Base-by-base conservation (phyloP, 2,329 filamentous ascomycete genomes). In the Talaromyces sp. region DNA sequence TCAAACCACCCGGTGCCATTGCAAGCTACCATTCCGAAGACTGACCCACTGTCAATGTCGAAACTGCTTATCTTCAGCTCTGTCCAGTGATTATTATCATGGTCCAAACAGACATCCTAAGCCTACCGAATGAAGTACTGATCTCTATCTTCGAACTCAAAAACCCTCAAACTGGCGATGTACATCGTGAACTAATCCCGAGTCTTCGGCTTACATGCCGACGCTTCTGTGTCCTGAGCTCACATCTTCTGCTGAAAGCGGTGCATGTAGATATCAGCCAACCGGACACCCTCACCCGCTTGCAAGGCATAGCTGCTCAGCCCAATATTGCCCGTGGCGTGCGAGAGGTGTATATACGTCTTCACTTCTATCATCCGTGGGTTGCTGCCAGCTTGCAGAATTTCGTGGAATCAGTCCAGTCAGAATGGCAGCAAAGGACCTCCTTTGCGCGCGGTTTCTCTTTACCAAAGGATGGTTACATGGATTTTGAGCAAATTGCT, bases 151-250 rank as follows among this genome's bases (percentile, higher is more conserved):
- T 39, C n/a, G 36, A 39, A 15, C 11, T 39, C n/a, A 17, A 15
- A 13, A 13, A 39, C 36, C 36, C 11, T 5, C 36, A 39, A 39
- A 37, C 31, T 37, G 3, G 19, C n/a, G 33, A 51, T 17, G 17
- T 15, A 19, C 10, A 17, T 11, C 13, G 56, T 28, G 37, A 53
- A 17, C 25, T 22, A 45, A 50, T 57, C 57, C 53, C 59, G 37
- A 56, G 36, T 37, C 22, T 48, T 50, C 57, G 48, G 11, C 48
- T 51, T 8, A 51, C 48, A 33, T 51, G 48, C 35, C 25, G 17
- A 21, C 48, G 17, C 48, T 51, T 51, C 17, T 35, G 35, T 17
- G 48, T 11, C 13, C 17, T 51, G 10, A 51, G 48, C 9, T 51
- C 48, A 9, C 48, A 22, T 21, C 35, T 51, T 19, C 48, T 51